These are phyloP conservation scores for Solanum chiquidenum DNA, from an alignment of 257 asterid genomes.

Conservation along the genomic window DNA sequence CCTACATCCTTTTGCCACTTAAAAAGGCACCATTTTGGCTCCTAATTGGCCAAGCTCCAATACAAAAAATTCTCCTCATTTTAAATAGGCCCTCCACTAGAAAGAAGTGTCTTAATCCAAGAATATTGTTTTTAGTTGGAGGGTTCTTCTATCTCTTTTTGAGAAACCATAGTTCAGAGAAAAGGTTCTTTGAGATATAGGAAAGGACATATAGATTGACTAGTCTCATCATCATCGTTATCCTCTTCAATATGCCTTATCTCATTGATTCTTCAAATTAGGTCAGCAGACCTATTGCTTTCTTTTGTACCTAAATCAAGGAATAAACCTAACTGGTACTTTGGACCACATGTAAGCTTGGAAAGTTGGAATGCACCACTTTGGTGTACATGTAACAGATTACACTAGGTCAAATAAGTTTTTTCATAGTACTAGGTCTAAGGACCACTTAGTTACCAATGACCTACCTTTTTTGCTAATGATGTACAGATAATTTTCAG, in stretches of 20 bases:
- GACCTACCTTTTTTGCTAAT: not conserved
- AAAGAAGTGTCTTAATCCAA: not conserved
- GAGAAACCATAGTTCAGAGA: slow-evolving; percentile 2
- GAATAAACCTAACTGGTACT: not conserved
- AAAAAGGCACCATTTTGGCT: not conserved
- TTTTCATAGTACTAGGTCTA: not conserved
- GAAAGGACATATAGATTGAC: not conserved
- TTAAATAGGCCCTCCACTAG: not conserved
- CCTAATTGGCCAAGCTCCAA: not conserved
- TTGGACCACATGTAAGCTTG: not conserved
- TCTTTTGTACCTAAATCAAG: not conserved
- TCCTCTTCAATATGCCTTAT: slow-evolving; percentile 1
- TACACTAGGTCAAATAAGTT: not conserved
- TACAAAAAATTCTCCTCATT: not conserved
- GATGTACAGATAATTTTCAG: not conserved
- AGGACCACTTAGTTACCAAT: not conserved
- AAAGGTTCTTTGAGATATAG: slow-evolving; percentile 2
- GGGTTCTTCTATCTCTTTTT: slow-evolving; percentile 17
- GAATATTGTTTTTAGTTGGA: not conserved
- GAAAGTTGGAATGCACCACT: not conserved
- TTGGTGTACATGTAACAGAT: not conserved
- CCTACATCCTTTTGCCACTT: slow-evolving; percentile 4
- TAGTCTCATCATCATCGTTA: slow-evolving; percentile 6
- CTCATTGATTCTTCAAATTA: not conserved
- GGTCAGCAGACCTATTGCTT: not conserved